These are phyloP conservation scores for Alternaria longipes DNA, from an alignment of 2,329 filamentous ascomycete genomes.

Conservation along the genomic window DNA sequence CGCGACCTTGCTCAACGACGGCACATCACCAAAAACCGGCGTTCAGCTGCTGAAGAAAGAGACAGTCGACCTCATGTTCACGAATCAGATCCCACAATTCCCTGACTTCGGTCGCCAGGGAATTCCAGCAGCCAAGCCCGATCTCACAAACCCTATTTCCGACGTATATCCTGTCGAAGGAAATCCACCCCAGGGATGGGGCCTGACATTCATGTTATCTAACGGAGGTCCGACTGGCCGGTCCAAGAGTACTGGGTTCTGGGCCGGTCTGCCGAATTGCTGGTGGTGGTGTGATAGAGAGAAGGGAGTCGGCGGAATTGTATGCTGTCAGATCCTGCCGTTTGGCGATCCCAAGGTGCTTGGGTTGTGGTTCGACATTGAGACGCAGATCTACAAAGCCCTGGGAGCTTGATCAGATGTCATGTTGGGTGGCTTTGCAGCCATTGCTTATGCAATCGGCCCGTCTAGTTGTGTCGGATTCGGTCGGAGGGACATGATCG, in stretches of 20 bases:
- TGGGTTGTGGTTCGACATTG: constrained; percentile 15
- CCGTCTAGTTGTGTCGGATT: constrained; percentile 5
- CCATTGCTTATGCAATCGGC: constrained; percentile 6
- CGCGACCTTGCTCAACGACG: constrained; percentile 69
- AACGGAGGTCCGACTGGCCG: constrained; percentile 37
- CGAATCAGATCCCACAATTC: constrained; percentile 65
- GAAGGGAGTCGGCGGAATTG: constrained; percentile 61
- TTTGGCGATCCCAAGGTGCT: constrained; percentile 41
- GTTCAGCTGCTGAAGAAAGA: constrained; percentile 62
- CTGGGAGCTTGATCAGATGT: constrained; percentile 10
- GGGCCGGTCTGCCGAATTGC: constrained; percentile 68
- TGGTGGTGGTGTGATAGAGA: constrained; percentile 71
- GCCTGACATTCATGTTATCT: constrained; percentile 66
- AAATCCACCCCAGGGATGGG: constrained; percentile 69
- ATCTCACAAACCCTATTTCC: constrained; percentile 59
- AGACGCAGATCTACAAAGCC: constrained; percentile 21
- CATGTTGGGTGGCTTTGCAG: not conserved
- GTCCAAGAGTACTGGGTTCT: constrained; percentile 58
- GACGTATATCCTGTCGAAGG: constrained; percentile 60
- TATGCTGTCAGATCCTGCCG: constrained; percentile 42
- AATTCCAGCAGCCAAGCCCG: constrained; percentile 60
- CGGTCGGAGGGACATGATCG: not conserved
- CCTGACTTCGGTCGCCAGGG: constrained; percentile 60
- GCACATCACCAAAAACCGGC: constrained; percentile 66
- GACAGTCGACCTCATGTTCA: constrained; percentile 71